These are phyloP conservation scores for Aspergillus kassunensis DNA, from an alignment of 495 filamentous ascomycete genomes.

Conservation along the genomic window DNA sequence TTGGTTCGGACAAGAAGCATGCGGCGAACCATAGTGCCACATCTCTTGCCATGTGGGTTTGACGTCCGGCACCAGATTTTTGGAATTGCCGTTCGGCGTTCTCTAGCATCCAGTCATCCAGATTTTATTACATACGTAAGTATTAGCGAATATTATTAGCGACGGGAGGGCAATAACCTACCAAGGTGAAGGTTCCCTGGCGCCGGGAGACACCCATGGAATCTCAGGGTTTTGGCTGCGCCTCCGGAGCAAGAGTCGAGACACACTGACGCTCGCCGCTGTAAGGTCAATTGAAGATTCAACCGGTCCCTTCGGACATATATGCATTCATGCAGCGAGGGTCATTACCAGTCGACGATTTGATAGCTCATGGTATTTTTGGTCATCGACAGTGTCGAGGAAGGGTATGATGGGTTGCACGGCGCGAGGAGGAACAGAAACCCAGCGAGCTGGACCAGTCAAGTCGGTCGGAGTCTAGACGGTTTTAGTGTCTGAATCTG, in stretches of 20 bases:
- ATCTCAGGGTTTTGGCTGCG: background rate
- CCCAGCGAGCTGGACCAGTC: constrained; percentile 19
- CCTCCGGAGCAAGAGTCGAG: background rate
- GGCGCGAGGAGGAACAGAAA: background rate
- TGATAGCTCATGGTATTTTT: constrained; percentile 10
- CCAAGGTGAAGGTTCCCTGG: background rate
- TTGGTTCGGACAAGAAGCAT: constrained; percentile 1
- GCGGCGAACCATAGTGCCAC: constrained; percentile 4
- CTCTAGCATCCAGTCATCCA: background rate
- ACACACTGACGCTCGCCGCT: background rate
- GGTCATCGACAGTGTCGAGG: background rate
- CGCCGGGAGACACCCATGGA: background rate
- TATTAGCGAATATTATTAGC: background rate
- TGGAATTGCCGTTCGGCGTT: background rate
- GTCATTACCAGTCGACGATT: background rate
- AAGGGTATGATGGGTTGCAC: constrained; percentile 10
- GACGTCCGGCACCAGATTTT: constrained; percentile 19
- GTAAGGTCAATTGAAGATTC: constrained; percentile 2
- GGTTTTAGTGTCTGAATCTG: constrained; percentile 10
- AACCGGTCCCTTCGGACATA: constrained; percentile 8
- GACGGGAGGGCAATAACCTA: background rate
- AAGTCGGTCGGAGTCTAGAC: constrained; percentile 28
- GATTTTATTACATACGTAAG: background rate
- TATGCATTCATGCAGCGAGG: constrained; percentile 1
- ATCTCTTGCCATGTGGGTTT: constrained; percentile 22